A percentile compares a stretch with the other conserved stretches of the same genome.
Evolutionary conservation across 2,329 filamentous ascomycete genomes (phyloP).

Genomic region (Graphilbum sp.): DNA sequence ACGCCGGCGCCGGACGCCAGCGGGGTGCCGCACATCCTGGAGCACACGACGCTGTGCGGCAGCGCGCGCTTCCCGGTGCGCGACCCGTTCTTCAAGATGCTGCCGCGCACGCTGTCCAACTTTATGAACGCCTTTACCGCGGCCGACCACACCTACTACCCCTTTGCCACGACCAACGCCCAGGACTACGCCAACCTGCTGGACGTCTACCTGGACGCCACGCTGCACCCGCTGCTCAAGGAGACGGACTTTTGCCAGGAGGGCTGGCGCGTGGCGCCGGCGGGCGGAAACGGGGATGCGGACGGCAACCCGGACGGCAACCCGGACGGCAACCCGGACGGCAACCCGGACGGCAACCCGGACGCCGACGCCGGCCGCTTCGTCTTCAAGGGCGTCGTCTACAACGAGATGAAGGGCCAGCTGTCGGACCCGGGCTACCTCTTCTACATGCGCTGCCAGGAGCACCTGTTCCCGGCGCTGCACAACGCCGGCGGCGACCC

Average conservation of each 20-base stretch:
- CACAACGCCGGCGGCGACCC: slow-evolving; percentile 96
- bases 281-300: slow-evolving; percentile 32
- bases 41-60: slow-evolving; percentile 92
- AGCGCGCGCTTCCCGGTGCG: slow-evolving; percentile 97
- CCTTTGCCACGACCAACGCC: slow-evolving; percentile 89
- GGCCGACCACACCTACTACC: slow-evolving; percentile 91
- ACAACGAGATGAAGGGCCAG: slow-evolving; percentile 99
- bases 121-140: slow-evolving; percentile 99
- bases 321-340: no score
- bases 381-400: slow-evolving; percentile 95
- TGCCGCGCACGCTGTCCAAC: slow-evolving; percentile 92
- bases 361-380: slow-evolving; percentile 45
- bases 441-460: slow-evolving; percentile 89
- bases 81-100: slow-evolving; percentile 99
- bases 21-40: slow-evolving; percentile 88
- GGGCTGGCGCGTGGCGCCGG: slow-evolving; percentile 88
- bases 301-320: no score
- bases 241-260: slow-evolving; percentile 89
- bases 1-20: slow-evolving; percentile 96
- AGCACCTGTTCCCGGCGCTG: slow-evolving; percentile 83
- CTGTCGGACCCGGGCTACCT: slow-evolving; percentile 96
- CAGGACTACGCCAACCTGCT: slow-evolving; percentile 94
- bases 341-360: no score
- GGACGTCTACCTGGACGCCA: slow-evolving; percentile 92
- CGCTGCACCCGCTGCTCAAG: slow-evolving; percentile 76